Evolutionary conservation across 225 moss, liverwort and hornwort genomes (phyloP).

Genomic region (Pseudisothecium myosuroides): DNA sequence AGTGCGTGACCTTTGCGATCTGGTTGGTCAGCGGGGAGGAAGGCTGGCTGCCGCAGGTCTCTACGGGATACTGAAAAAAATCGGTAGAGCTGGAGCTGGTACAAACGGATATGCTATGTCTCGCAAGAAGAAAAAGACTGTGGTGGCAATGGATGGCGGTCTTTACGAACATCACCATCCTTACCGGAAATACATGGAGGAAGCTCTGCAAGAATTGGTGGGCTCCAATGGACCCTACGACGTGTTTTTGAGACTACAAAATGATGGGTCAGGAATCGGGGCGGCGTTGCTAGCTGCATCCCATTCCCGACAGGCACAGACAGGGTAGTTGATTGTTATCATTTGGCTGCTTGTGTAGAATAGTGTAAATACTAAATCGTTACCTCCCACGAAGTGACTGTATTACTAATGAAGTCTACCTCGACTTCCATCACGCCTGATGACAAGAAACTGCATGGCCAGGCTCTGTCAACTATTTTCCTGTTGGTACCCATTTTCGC

Average conservation of each 20-base stretch:
- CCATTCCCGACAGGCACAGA: slow-evolving; percentile 31
- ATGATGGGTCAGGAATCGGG: slow-evolving; percentile 86
- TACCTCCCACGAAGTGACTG: neutral
- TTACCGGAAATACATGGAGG: slow-evolving; percentile 67
- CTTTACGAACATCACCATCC: slow-evolving; percentile 73
- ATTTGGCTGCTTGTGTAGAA: neutral
- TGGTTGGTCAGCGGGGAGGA: slow-evolving; percentile 77
- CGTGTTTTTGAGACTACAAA: slow-evolving; percentile 63
- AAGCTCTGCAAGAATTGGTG: slow-evolving; percentile 60
- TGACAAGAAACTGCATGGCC: neutral
- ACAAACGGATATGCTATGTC: slow-evolving; percentile 19
- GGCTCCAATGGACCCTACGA: slow-evolving; percentile 55
- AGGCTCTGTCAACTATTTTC: neutral
- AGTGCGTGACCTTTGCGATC: slow-evolving; percentile 66
- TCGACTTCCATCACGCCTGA: neutral
- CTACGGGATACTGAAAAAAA: slow-evolving; percentile 80
- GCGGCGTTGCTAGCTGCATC: slow-evolving; percentile 84
- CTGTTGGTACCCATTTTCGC: neutral
- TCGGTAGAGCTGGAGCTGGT: slow-evolving; percentile 52
- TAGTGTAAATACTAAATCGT: slow-evolving; percentile 1
- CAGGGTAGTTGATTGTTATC: neutral
- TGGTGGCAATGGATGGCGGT: slow-evolving; percentile 91
- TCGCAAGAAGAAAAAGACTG: slow-evolving; percentile 53
- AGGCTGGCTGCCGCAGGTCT: slow-evolving; percentile 82
- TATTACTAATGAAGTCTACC: neutral